phyloP scores from a whole-genome alignment of 192 early-diverging fungal genomes.

The Cetraspora pellucida region DNA sequence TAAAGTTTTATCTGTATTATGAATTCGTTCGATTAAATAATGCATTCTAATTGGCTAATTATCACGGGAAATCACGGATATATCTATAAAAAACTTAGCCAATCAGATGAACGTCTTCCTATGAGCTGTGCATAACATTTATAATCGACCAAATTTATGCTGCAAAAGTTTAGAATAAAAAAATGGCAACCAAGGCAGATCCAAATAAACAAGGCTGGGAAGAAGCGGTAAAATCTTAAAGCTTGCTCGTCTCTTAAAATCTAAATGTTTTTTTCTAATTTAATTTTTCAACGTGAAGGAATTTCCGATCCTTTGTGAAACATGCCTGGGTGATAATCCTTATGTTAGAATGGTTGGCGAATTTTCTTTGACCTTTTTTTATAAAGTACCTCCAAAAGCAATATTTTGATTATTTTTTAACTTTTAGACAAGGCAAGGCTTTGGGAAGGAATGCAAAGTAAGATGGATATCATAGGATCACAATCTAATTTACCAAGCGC shows the following conservation, averaged over 20 bases:
- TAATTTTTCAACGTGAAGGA: conserved; percentile 44
- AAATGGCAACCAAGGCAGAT: conserved; percentile 51
- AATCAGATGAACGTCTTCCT: no score
- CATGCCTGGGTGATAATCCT: conserved; percentile 96
- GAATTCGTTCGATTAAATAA: no score
- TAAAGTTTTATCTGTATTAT: no score
- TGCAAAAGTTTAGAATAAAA: not conserved
- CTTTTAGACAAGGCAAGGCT: conserved; percentile 64
- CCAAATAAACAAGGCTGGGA: conserved; percentile 67
- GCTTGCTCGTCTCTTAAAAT: not conserved
- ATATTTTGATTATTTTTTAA: not conserved
- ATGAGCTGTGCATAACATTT: no score
- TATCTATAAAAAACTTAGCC: no score
- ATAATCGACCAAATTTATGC: no score
- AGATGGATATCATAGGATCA: not conserved
- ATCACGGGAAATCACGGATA: no score
- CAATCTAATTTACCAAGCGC: not conserved
- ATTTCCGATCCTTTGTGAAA: conserved; percentile 93
- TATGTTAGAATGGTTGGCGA: conserved; percentile 93
- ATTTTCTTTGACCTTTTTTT: not conserved
- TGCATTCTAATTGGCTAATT: no score
- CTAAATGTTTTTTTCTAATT: not conserved
- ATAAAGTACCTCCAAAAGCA: not conserved
- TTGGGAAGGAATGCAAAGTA: conserved; percentile 79
- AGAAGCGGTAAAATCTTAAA: conserved; percentile 47